Evolutionary conservation across 2,329 filamentous ascomycete species (phyloP).

Genomic region (Arthrobotrys pseudoclavata): DNA sequence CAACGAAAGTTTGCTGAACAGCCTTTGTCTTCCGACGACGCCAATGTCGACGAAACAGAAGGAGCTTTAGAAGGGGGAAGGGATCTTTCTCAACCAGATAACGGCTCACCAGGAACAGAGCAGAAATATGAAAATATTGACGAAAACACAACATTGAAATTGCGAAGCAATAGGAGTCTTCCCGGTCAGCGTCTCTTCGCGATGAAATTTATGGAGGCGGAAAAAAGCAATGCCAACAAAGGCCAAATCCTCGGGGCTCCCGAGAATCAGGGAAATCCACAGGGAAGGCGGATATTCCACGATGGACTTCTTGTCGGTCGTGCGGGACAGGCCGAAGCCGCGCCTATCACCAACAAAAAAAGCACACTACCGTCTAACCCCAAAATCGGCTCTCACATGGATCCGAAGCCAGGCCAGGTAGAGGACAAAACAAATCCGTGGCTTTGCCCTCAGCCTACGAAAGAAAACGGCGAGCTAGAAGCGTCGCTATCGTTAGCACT

Average conservation of each 20-base stretch:
- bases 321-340: not conserved
- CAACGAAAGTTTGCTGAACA: conserved; percentile 68
- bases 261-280: conserved; percentile 63
- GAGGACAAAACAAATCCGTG: conserved; percentile 66
- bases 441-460: conserved; percentile 3
- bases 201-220: conserved; percentile 96
- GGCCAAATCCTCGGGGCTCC: conserved; percentile 67
- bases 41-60: not conserved
- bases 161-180: conserved; percentile 69
- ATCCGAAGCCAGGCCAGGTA: not conserved
- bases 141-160: conserved; percentile 68
- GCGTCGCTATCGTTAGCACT: not conserved
- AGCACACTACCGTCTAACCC: not conserved
- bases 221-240: conserved; percentile 69
- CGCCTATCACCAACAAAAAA: not conserved
- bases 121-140: not conserved
- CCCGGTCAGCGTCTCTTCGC: conserved; percentile 77
- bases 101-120: too few species aligned
- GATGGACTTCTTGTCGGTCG: conserved; percentile 28
- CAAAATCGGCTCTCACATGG: too few species aligned
- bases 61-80: not conserved
- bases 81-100: not conserved
- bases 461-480: not conserved
- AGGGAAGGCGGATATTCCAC: conserved; percentile 69
- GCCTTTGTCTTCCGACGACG: not conserved